Evolutionary conservation across 2,329 filamentous ascomycete species (phyloP), one percentile per base, ranked within the genome.

Genomic region (Penicillium hesseltinei): DNA sequence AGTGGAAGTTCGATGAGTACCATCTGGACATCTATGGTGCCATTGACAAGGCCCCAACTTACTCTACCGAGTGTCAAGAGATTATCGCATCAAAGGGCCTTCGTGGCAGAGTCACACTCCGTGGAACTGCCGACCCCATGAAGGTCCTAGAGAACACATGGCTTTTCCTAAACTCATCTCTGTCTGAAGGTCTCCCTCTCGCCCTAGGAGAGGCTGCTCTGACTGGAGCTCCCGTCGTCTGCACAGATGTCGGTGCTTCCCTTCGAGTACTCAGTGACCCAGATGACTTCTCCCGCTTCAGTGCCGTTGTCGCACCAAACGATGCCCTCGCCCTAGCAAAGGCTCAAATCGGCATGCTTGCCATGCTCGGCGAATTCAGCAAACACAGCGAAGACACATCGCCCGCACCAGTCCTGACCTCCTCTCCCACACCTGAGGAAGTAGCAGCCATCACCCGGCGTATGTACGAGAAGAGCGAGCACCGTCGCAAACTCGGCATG

Each of bases 1-100:
- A 84, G 63, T 87, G 82, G 79, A 84, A 84, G n/a, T 87, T 88
- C 71, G 80, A 78, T 42, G 84, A 87, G 58, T 88, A 87, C 70
- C 78, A 81, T 52, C 78, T 88, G 2, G 80, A 85, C 57, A 82
- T 88, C 19, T 88, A 87, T 64, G 85, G 85, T 11, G 84, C 83
- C 19, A 82, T 86, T 54, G 85, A 87, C 69, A 84, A 85, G 60
- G 80, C 84, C 25, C 84, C 84, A 0, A 80, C 82, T 2, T 86
- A 86, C 64, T 83, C 83, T 1, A 83, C 82, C 0, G 82, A 81
- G 66, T 85, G 80, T 71, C 82, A 80, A 67, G 82, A 82, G 66
- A 79, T 84, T 39, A 82, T 84, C 59, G 80, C 81, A 5, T 80
- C 80, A n/a, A 82, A 83, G 63, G 77, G 78, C 25, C 76, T 84